Percentiles rank a stretch among this genome's conserved stretches.
Evolutionary conservation across 106 monocot genomes (phyloP).

Genomic region (Amphibolis antarctica): DNA sequence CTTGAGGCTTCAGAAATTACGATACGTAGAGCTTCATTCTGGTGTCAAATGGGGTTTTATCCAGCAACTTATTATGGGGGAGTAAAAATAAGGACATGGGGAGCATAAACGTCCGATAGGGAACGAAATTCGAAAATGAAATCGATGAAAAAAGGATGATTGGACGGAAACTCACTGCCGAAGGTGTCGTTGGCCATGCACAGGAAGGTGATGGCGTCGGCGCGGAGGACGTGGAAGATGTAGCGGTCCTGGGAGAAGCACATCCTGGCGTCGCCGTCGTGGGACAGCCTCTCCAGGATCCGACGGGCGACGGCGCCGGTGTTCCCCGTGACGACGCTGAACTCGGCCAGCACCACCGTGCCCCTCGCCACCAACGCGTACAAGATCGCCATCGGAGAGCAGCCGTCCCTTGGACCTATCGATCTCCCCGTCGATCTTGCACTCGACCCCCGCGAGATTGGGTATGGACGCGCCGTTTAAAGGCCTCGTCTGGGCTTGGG

Average conservation of each 20-base stretch:
- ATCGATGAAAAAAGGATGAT: neutral
- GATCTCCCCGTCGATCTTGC: no score
- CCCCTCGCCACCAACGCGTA: conserved; percentile 92
- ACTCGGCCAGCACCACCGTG: conserved; percentile 85
- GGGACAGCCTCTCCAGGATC: conserved; percentile 77
- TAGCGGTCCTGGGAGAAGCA: conserved; percentile 95
- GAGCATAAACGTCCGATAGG: no score
- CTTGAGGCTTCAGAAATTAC: no score
- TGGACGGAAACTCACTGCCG: conserved; percentile 45
- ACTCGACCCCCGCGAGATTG: no score
- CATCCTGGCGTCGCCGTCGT: conserved; percentile 38
- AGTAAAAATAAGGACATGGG: no score
- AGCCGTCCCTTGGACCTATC: no score
- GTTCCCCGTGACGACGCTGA: conserved; percentile 87
- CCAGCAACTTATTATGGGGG: no score
- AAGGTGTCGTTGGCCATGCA: conserved; percentile 99
- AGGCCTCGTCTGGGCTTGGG: no score
- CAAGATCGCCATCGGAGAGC: conserved; percentile 71
- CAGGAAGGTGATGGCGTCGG: conserved; percentile 73
- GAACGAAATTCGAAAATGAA: no score
- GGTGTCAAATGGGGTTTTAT: no score
- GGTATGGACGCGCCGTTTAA: no score
- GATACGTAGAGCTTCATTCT: no score
- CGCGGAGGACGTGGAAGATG: conserved; percentile 83
- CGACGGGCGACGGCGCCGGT: conserved; percentile 72